Evolutionary conservation across 139 green algal species (phyloP).

Genomic region (Chlorella sorokiniana): DNA sequence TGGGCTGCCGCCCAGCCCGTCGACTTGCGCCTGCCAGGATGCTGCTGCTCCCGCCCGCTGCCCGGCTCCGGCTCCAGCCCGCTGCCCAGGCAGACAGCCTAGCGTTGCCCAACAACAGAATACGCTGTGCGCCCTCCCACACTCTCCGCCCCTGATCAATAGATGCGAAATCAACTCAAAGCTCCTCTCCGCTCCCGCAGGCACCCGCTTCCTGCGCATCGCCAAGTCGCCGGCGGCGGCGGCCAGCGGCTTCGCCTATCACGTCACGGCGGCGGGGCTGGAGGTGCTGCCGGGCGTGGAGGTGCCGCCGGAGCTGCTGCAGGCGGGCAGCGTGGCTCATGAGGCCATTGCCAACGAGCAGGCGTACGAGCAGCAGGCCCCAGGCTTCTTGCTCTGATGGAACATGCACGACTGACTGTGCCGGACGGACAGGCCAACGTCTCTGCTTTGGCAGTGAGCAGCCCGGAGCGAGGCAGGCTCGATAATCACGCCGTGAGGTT

Average conservation of each 20-base stretch:
- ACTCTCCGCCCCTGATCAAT: too few species aligned
- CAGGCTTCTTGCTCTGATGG: neutral
- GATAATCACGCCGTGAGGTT: too few species aligned
- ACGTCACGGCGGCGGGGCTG: conserved; percentile 36
- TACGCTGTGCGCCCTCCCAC: too few species aligned
- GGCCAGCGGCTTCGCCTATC: conserved; percentile 37
- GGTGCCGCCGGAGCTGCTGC: conserved; percentile 18
- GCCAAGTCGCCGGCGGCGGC: conserved; percentile 52
- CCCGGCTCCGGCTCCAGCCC: too few species aligned
- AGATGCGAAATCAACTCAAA: too few species aligned
- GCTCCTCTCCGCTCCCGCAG: too few species aligned
- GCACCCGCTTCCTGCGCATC: conserved; percentile 25
- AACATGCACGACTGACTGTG: neutral
- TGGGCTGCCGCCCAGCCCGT: too few species aligned
- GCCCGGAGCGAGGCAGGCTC: too few species aligned
- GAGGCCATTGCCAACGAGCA: conserved; percentile 44
- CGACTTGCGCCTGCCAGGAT: too few species aligned
- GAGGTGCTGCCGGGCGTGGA: neutral
- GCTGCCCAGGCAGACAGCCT: too few species aligned
- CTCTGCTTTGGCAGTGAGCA: neutral
- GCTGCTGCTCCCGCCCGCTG: too few species aligned
- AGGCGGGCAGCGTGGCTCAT: conserved; percentile 38
- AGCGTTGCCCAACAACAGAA: too few species aligned
- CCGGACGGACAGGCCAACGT: neutral
- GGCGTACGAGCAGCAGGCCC: conserved; percentile 19